Evolutionary conservation across 768 basidiomycete genomes (phyloP).

Genomic region (Termitomyces sp.): DNA sequence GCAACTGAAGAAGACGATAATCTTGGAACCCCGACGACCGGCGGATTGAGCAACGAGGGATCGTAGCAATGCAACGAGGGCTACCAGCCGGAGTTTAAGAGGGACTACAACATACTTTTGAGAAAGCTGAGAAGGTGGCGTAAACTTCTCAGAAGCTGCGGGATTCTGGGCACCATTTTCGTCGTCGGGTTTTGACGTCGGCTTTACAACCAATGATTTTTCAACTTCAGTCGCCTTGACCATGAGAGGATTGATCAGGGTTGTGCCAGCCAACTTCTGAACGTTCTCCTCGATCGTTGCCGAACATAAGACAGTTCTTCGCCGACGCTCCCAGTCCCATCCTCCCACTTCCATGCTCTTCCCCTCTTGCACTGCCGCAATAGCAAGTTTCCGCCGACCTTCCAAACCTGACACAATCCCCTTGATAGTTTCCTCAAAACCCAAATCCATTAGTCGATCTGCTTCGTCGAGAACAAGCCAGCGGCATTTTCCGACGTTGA

Average conservation of each 20-base stretch:
- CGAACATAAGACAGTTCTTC: conserved; percentile 91
- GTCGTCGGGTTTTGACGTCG: conserved; percentile 13
- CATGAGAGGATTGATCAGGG: conserved; percentile 76
- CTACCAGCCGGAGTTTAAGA: conserved; percentile 90
- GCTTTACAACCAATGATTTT: conserved; percentile 17
- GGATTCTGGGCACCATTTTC: conserved; percentile 13
- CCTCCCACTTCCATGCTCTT: conserved; percentile 72
- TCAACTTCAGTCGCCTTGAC: conserved; percentile 70
- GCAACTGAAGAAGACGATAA: conserved; percentile 95
- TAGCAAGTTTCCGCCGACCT: conserved; percentile 72
- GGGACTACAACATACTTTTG: conserved; percentile 92
- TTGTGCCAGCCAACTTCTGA: conserved; percentile 84
- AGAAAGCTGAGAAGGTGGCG: conserved; percentile 88
- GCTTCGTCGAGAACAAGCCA: conserved; percentile 98
- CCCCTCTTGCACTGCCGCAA: conserved; percentile 63
- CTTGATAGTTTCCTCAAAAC: conserved; percentile 93
- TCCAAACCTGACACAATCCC: conserved; percentile 88
- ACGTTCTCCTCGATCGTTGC: conserved; percentile 96
- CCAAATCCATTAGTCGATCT: conserved; percentile 95
- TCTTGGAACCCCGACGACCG: conserved; percentile 54
- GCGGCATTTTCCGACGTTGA: conserved; percentile 89
- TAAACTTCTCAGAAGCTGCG: conserved; percentile 58
- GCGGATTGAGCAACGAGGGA: conserved; percentile 66
- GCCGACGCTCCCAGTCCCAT: conserved; percentile 77
- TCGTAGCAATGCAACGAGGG: conserved; percentile 83